Percentiles rank a stretch among this genome's conserved stretches.
These are phyloP conservation scores for Peronospora farinosa DNA, from an alignment of 352 stramenopile genomes.

Conservation along the genomic window DNA sequence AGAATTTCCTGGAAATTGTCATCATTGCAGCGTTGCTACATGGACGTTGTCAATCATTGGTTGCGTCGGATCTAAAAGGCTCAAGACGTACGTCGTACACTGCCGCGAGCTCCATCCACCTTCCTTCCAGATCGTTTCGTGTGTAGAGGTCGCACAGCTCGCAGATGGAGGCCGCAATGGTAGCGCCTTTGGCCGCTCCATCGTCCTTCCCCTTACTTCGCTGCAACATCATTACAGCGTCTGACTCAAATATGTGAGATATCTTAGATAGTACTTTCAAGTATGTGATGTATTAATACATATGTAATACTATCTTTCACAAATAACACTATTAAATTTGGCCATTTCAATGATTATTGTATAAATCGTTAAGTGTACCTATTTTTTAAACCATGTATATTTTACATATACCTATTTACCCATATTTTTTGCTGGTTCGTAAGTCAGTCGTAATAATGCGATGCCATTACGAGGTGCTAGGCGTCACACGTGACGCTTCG, in stretches of 20 bases:
- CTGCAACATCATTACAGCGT: slow-evolving; percentile 20
- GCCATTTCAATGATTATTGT: no score
- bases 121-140: slow-evolving; percentile 50
- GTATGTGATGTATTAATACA: background rate
- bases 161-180: slow-evolving; percentile 34
- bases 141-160: slow-evolving; percentile 64
- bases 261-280: background rate
- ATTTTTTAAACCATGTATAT: no score
- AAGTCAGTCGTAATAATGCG: slow-evolving; percentile 38
- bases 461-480: slow-evolving; percentile 83
- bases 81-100: slow-evolving; percentile 58
- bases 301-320: no score
- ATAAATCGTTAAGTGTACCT: no score
- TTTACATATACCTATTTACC: no score
- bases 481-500: slow-evolving; percentile 47
- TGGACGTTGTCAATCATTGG: slow-evolving; percentile 2
- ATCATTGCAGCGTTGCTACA: slow-evolving; percentile 68
- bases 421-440: slow-evolving; percentile 1
- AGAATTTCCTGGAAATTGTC: slow-evolving; percentile 74
- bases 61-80: slow-evolving; percentile 1
- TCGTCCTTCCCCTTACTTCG: slow-evolving; percentile 30
- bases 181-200: slow-evolving; percentile 7
- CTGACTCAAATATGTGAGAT: background rate
- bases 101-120: slow-evolving; percentile 57
- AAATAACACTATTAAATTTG: no score